phyloP scores from a whole-genome alignment of 495 filamentous ascomycete species.

The Hypomontagnella submonticulosa region DNA sequence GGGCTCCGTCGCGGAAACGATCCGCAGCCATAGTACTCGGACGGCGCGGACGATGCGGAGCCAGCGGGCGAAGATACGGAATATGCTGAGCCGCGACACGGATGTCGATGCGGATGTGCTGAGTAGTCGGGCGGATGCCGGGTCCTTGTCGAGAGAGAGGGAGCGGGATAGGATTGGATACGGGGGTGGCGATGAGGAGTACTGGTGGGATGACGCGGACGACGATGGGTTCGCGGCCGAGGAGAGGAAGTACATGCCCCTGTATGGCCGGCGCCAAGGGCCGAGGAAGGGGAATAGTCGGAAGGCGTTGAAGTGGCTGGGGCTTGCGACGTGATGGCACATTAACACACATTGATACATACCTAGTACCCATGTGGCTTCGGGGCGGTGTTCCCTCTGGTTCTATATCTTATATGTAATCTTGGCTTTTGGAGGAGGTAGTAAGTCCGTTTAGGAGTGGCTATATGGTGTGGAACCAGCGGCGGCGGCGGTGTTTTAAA shows the following conservation, averaged over 20 bases:
- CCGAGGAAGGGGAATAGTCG: constrained; percentile 46
- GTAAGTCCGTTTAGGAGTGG: too few species aligned
- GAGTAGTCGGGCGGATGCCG: constrained; percentile 5
- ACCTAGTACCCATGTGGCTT: too few species aligned
- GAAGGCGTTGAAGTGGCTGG: constrained; percentile 53
- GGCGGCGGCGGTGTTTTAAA: too few species aligned
- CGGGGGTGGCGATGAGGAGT: neutral
- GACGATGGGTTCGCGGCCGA: constrained; percentile 36
- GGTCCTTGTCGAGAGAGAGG: neutral
- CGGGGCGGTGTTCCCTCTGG: too few species aligned
- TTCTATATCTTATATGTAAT: too few species aligned
- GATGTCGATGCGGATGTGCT: neutral
- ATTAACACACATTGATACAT: too few species aligned
- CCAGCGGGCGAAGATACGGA: constrained; percentile 31
- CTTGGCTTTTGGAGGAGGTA: too few species aligned
- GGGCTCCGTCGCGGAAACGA: constrained; percentile 19
- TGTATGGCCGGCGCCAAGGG: constrained; percentile 35
- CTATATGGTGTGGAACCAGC: too few species aligned
- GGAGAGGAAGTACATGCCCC: constrained; percentile 51
- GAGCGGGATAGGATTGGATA: too few species aligned
- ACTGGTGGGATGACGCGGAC: neutral
- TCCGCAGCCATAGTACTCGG: constrained; percentile 17
- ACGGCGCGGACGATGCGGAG: constrained; percentile 37
- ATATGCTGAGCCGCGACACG: constrained; percentile 29
- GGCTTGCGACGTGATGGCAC: constrained; percentile 35